Percentiles rank a stretch among this genome's conserved stretches.
phyloP scores from a whole-genome alignment of 129 eudicot species.

The Deinandra increscens region DNA sequence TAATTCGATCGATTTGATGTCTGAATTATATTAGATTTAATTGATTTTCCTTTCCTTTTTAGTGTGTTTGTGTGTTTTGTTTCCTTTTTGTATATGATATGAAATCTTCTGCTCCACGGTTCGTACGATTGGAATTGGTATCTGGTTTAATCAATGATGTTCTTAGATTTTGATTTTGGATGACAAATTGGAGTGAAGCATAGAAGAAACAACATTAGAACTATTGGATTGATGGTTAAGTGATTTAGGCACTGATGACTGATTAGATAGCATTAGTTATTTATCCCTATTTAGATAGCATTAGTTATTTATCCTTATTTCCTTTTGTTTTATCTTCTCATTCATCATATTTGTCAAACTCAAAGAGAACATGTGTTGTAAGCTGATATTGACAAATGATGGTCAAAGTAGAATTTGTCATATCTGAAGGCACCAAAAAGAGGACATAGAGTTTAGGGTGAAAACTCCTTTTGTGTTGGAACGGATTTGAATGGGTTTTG shows the following conservation, averaged over 20 bases:
- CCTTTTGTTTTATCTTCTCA: not conserved
- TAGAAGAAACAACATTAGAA: not conserved
- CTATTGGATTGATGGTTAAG: not conserved
- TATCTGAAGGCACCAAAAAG: not conserved
- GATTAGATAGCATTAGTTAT: not conserved
- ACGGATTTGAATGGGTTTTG: not conserved
- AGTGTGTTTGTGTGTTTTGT: too few species aligned
- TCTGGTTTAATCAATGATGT: not conserved
- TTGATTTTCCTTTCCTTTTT: too few species aligned
- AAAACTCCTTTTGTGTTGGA: not conserved
- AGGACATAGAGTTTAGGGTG: not conserved
- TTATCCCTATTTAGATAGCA: not conserved
- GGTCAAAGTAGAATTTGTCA: not conserved
- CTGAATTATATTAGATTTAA: not conserved
- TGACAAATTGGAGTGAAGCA: not conserved
- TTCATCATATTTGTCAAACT: not conserved
- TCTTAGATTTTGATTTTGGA: slow-evolving; percentile 1
- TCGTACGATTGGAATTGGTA: not conserved
- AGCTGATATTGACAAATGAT: not conserved
- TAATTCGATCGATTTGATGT: not conserved
- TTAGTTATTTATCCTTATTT: not conserved
- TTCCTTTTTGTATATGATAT: not conserved
- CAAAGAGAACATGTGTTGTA: not conserved
- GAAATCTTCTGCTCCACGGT: not conserved
- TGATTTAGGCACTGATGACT: not conserved